Conservation (phyloP, 495 filamentous ascomycete genomes). For the Penicillium tannophilum region DNA sequence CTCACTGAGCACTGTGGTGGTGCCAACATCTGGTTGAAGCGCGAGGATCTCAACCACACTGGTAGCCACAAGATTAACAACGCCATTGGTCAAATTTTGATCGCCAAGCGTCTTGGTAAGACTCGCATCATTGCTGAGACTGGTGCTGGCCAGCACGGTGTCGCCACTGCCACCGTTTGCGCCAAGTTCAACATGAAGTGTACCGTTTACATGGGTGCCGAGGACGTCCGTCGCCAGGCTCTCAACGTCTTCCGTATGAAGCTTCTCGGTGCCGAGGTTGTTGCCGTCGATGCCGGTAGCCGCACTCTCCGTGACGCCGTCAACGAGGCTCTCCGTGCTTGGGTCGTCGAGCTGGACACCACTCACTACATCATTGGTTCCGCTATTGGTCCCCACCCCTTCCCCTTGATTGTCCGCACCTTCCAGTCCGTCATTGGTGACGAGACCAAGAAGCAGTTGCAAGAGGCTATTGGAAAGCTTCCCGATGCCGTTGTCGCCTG, state of each 20-base stretch:
- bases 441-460: constrained; percentile 64
- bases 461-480: constrained; percentile 59
- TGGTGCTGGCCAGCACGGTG: constrained; percentile 91
- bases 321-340: constrained; percentile 86
- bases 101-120: constrained; percentile 83
- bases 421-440: constrained; percentile 93
- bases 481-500: constrained; percentile 97
- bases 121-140: constrained; percentile 94
- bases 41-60: constrained; percentile 88
- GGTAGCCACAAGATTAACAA: constrained; percentile 96
- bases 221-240: constrained; percentile 90
- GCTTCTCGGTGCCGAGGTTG: constrained; percentile 81
- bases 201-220: constrained; percentile 92
- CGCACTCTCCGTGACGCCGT: constrained; percentile 87
- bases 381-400: constrained; percentile 92
- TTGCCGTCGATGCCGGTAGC: constrained; percentile 81
- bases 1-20: constrained; percentile 84
- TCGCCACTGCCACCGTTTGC: constrained; percentile 90
- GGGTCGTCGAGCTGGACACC: constrained; percentile 79
- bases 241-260: constrained; percentile 95
- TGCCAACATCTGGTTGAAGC: constrained; percentile 92
- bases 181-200: constrained; percentile 95
- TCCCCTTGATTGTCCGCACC: constrained; percentile 92
- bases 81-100: constrained; percentile 82
- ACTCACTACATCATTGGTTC: constrained; percentile 96